Percentiles rank a stretch among this genome's conserved stretches.
phyloP scores from a whole-genome alignment of 2,329 filamentous ascomycete species.

The Endoconidiophora laricicola region DNA sequence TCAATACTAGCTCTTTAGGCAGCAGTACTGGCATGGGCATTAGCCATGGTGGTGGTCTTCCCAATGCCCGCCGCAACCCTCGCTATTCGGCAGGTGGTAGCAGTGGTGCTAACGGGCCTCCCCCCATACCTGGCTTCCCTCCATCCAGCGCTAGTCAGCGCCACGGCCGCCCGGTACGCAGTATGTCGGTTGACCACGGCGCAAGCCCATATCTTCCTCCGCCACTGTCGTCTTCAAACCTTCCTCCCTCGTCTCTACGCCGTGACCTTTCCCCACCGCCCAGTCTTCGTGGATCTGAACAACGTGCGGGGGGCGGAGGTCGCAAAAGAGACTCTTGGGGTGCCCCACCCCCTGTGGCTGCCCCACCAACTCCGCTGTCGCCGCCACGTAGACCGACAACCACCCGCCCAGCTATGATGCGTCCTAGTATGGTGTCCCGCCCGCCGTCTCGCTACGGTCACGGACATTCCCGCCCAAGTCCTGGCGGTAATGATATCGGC shows the following conservation, averaged over 20 bases:
- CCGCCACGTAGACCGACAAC: conserved; percentile 10
- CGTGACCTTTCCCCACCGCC: conserved; percentile 5
- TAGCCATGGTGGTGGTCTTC: background rate
- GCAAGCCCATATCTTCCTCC: conserved; percentile 8
- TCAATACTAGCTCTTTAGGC: conserved; percentile 1
- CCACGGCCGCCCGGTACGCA: conserved; percentile 3
- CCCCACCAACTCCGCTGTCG: conserved; percentile 10
- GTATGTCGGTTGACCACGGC: conserved; percentile 11
- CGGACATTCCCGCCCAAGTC: background rate
- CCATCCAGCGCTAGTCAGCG: background rate
- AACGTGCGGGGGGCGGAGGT: background rate
- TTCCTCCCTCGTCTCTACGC: background rate
- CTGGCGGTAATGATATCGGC: background rate
- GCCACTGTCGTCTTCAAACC: background rate
- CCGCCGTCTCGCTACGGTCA: conserved; percentile 6
- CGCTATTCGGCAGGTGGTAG: background rate
- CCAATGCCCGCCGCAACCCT: background rate
- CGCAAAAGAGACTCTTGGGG: conserved; percentile 12
- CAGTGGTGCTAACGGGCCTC: background rate
- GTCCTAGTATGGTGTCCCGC: background rate
- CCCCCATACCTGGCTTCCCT: conserved; percentile 9
- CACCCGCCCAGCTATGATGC: background rate
- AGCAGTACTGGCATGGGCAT: background rate
- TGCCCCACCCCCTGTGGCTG: conserved; percentile 1
- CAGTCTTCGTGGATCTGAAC: background rate